Percentiles rank a stretch among this genome's conserved stretches.
Evolutionary conservation across 2,329 filamentous ascomycete genomes (phyloP).

Genomic region (Botrytis galanthina): DNA sequence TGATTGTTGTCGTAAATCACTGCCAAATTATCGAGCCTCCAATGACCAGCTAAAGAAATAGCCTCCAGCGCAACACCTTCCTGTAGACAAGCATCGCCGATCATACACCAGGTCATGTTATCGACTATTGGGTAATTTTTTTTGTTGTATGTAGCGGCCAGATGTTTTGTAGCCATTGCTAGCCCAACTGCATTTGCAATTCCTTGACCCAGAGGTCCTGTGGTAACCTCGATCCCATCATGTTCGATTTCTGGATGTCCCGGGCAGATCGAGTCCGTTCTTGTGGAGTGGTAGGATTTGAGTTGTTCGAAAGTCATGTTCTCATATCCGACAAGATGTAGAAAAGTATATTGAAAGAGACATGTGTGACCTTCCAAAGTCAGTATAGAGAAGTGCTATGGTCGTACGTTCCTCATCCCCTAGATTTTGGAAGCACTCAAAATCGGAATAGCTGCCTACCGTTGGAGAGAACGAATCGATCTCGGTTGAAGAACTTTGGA

Average conservation of each 20-base stretch:
- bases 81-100: constrained; percentile 50
- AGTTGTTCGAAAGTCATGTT: constrained; percentile 49
- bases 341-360: constrained; percentile 46
- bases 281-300: constrained; percentile 46
- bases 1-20: constrained; percentile 54
- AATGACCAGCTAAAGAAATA: constrained; percentile 48
- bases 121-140: constrained; percentile 45
- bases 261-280: constrained; percentile 41
- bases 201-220: constrained; percentile 51
- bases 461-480: constrained; percentile 47
- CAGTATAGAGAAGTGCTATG: background rate
- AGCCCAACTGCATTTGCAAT: constrained; percentile 52
- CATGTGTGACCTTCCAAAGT: constrained; percentile 43
- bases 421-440: background rate
- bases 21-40: constrained; percentile 48
- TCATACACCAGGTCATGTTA: constrained; percentile 50
- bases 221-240: constrained; percentile 51
- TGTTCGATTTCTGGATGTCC: constrained; percentile 51
- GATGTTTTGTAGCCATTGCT: constrained; percentile 49
- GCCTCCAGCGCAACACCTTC: constrained; percentile 51
- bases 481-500: constrained; percentile 44
- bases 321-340: constrained; percentile 47
- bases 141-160: constrained; percentile 47
- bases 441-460: constrained; percentile 30
- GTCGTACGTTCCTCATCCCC: too few species aligned